These are phyloP conservation scores for Zasmidium angulare DNA, from an alignment of 2,329 filamentous ascomycete species.

Conservation along the genomic window DNA sequence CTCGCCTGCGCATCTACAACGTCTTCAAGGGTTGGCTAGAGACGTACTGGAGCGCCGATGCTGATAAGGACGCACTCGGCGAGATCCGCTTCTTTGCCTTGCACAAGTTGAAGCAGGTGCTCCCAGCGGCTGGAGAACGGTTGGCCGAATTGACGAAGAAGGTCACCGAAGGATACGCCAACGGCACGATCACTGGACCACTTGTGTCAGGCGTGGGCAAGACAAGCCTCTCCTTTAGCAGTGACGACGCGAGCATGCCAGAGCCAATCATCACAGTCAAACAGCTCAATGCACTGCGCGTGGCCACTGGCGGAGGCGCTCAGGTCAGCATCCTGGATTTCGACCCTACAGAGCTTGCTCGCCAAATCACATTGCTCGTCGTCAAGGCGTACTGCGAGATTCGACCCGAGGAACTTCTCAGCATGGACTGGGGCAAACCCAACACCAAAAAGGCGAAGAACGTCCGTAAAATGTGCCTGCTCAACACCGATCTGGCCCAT, in stretches of 20 bases:
- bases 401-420: constrained; percentile 85
- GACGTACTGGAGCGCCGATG: constrained; percentile 85
- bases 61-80: constrained; percentile 72
- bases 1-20: constrained; percentile 90
- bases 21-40: constrained; percentile 97
- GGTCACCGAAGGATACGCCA: constrained; percentile 63
- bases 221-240: constrained; percentile 71
- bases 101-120: constrained; percentile 63
- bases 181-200: constrained; percentile 26
- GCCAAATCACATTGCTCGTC: constrained; percentile 89
- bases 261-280: constrained; percentile 70
- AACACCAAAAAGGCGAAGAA: constrained; percentile 76
- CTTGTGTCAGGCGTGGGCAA: constrained; percentile 88
- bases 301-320: constrained; percentile 71
- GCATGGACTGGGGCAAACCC: constrained; percentile 92
- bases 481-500: constrained; percentile 91
- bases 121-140: constrained; percentile 78
- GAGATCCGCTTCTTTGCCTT: constrained; percentile 80
- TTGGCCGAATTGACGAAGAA: constrained; percentile 76
- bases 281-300: constrained; percentile 69
- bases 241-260: constrained; percentile 54
- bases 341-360: constrained; percentile 83
- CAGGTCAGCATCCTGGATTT: constrained; percentile 81
- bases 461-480: constrained; percentile 87
- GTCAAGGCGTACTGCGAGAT: constrained; percentile 91